Percentiles rank a stretch among this genome's conserved stretches.
Evolutionary conservation across 768 basidiomycete species (phyloP).

Genomic region (Trametopsis cervina): DNA sequence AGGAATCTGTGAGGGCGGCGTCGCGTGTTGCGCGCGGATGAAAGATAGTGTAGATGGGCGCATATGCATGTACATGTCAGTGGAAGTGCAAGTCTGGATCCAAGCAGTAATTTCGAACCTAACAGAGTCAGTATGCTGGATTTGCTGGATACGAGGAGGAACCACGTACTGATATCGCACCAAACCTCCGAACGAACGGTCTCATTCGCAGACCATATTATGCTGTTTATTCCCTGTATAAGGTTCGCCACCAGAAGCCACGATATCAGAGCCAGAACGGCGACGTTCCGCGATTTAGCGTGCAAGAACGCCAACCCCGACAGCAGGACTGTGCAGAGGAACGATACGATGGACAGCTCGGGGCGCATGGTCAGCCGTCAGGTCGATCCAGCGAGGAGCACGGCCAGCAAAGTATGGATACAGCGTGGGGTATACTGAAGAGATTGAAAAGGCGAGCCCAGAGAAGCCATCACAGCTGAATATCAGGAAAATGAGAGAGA

Average conservation of each 20-base stretch:
- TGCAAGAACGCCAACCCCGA: constrained; percentile 21
- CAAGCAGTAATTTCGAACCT: constrained; percentile 19
- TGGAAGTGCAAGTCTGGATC: constrained; percentile 15
- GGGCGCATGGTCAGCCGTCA: constrained; percentile 17
- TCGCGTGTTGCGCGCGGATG: constrained; percentile 11
- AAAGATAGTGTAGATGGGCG: constrained; percentile 10
- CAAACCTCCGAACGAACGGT: constrained; percentile 23
- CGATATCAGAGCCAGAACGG: constrained; percentile 23
- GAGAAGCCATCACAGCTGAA: neutral
- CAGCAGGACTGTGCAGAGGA: constrained; percentile 20
- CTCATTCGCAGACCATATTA: constrained; percentile 27
- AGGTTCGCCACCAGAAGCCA: constrained; percentile 28
- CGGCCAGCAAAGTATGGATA: constrained; percentile 4
- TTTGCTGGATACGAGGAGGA: neutral
- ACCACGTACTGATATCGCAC: constrained; percentile 31
- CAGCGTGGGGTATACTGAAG: constrained; percentile 11
- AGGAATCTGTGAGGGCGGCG: constrained; percentile 7
- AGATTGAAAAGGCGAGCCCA: neutral
- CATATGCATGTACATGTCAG: constrained; percentile 12
- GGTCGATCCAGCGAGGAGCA: constrained; percentile 15
- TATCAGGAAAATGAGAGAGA: constrained; percentile 7
- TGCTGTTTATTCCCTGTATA: constrained; percentile 28
- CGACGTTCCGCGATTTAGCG: constrained; percentile 23
- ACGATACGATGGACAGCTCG: constrained; percentile 24
- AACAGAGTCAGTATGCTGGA: neutral